Evolutionary conservation across 1,284 basidiomycete species (phyloP).

Genomic region (Gymnopus androsaceus): DNA sequence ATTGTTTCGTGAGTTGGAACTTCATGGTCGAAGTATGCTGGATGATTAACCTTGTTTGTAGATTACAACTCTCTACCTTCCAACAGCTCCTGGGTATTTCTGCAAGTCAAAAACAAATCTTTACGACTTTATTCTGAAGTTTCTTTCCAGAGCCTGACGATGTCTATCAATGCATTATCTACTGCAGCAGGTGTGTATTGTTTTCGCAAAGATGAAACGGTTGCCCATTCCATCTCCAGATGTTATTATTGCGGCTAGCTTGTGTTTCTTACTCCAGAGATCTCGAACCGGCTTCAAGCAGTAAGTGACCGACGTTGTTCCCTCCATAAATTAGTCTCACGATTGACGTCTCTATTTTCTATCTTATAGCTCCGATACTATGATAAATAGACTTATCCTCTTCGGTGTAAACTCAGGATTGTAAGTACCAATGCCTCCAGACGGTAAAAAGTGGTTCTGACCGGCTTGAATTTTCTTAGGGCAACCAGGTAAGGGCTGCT

Average conservation of each 20-base stretch:
- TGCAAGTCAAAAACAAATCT: too few species aligned
- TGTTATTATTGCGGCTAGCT: slow-evolving; percentile 32
- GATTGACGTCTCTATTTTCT: not conserved
- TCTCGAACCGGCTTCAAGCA: slow-evolving; percentile 38
- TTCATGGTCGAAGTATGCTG: not conserved
- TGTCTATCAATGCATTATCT: slow-evolving; percentile 19
- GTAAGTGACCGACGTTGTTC: slow-evolving; percentile 23
- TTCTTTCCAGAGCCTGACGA: slow-evolving; percentile 14
- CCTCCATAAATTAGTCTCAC: not conserved
- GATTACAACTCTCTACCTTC: slow-evolving; percentile 15
- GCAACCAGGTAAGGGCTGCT: slow-evolving; percentile 32
- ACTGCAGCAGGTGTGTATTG: slow-evolving; percentile 10
- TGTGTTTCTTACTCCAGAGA: slow-evolving; percentile 34
- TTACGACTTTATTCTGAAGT: not conserved
- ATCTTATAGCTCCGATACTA: slow-evolving; percentile 35
- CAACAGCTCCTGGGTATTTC: slow-evolving; percentile 14
- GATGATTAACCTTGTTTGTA: not conserved
- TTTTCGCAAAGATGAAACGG: not conserved
- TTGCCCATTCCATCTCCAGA: slow-evolving; percentile 25
- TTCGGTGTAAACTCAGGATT: slow-evolving; percentile 53
- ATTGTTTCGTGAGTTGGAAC: slow-evolving; percentile 18
- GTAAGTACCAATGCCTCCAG: slow-evolving; percentile 15
- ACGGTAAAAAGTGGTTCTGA: not conserved
- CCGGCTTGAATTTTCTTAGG: not conserved
- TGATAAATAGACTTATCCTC: slow-evolving; percentile 49